Percentiles rank a stretch among this genome's conserved stretches.
Conservation (phyloP, 2,329 filamentous ascomycete species). For the Penicillium sp. region DNA sequence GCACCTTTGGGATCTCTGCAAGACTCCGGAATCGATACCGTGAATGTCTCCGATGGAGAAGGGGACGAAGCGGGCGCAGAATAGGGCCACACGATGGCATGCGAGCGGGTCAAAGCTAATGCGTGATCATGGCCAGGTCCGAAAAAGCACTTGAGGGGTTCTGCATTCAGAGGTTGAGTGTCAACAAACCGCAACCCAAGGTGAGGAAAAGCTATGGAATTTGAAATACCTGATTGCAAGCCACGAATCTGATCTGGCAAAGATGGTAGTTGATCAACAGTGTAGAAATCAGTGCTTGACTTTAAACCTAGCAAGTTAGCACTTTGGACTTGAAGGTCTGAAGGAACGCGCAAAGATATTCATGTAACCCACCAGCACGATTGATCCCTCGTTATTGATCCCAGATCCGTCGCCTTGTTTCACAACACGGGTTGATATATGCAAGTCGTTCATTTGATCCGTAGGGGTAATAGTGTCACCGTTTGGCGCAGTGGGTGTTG, state of each 20-base stretch:
- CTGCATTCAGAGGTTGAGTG: conserved; percentile 41
- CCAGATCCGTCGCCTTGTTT: conserved; percentile 40
- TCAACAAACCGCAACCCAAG: conserved; percentile 20
- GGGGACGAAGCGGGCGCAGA: conserved; percentile 44
- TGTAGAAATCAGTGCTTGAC: conserved; percentile 83
- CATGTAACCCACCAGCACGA: conserved; percentile 37
- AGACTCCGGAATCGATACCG: conserved; percentile 74
- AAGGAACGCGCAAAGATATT: conserved; percentile 8
- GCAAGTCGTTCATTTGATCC: conserved; percentile 28
- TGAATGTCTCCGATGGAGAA: conserved; percentile 64
- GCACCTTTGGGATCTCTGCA: conserved; percentile 67
- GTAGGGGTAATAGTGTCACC: conserved; percentile 14
- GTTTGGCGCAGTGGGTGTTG: conserved; percentile 13
- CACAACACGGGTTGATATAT: conserved; percentile 38
- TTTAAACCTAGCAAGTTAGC: conserved; percentile 38
- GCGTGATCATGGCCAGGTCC: conserved; percentile 69
- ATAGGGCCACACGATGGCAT: conserved; percentile 91
- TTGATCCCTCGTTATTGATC: conserved; percentile 33
- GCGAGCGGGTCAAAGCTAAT: conserved; percentile 73
- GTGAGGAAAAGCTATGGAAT: conserved; percentile 6
- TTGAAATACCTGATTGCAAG: conserved; percentile 62
- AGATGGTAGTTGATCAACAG: conserved; percentile 78
- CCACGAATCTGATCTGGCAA: conserved; percentile 74
- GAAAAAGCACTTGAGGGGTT: conserved; percentile 64
- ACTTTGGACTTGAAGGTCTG: not conserved